These are phyloP conservation scores for Anthostomella pinea DNA, from an alignment of 2,329 filamentous ascomycete species.

Conservation along the genomic window DNA sequence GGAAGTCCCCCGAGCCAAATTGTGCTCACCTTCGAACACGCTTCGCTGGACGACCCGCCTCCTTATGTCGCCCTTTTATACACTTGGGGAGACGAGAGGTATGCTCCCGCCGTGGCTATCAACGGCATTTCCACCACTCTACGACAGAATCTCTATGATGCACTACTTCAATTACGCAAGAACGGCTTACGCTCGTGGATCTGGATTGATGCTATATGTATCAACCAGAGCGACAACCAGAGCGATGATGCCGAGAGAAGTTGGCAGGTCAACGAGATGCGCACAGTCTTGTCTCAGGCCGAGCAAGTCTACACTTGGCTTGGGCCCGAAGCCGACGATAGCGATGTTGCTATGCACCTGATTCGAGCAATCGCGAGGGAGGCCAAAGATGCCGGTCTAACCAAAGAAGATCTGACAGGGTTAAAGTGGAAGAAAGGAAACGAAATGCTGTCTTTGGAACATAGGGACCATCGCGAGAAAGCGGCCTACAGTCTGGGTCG, in stretches of 20 bases:
- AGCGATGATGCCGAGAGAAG: too few species aligned
- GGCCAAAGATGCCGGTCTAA: background rate
- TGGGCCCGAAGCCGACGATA: background rate
- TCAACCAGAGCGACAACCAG: background rate
- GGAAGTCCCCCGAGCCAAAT: too few species aligned
- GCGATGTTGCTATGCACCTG: background rate
- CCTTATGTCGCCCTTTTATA: constrained; percentile 1
- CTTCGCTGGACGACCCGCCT: background rate
- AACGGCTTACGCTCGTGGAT: background rate
- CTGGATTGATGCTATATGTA: constrained; percentile 1
- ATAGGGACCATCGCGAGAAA: too few species aligned
- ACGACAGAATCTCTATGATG: background rate
- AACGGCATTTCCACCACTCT: background rate
- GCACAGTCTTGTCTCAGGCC: background rate
- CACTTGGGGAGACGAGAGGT: background rate
- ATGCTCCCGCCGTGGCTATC: background rate
- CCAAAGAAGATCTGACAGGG: too few species aligned
- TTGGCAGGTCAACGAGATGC: constrained; percentile 1
- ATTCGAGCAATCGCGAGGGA: background rate
- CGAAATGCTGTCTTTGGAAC: too few species aligned
- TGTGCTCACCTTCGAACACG: too few species aligned
- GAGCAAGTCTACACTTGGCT: background rate
- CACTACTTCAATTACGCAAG: background rate
- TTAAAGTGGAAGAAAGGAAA: too few species aligned
- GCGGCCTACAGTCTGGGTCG: too few species aligned